These are phyloP conservation scores for Hypsizygus marmoreus DNA, from an alignment of 768 basidiomycete species.

Conservation along the genomic window DNA sequence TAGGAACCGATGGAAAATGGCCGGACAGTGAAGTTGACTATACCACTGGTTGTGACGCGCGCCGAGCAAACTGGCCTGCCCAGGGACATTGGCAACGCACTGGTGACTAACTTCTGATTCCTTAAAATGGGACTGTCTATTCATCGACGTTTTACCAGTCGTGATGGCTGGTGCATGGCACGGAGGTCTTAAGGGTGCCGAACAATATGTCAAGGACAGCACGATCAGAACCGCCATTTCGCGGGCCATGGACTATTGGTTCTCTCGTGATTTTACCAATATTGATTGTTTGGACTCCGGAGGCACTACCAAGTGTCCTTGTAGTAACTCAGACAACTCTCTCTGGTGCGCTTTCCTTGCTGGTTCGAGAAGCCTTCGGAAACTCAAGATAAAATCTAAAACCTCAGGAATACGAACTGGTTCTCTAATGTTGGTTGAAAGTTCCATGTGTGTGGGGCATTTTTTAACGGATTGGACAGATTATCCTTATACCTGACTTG, in stretches of 20 bases:
- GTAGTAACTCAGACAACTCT: slow-evolving; percentile 46
- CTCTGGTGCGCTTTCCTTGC: slow-evolving; percentile 33
- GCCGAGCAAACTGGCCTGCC: slow-evolving; percentile 72
- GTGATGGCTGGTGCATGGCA: slow-evolving; percentile 60
- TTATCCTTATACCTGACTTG: slow-evolving; percentile 61
- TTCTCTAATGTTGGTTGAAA: slow-evolving; percentile 51
- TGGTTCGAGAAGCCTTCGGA: neutral
- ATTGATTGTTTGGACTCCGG: slow-evolving; percentile 56
- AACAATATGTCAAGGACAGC: slow-evolving; percentile 43
- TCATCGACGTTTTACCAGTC: slow-evolving; percentile 33
- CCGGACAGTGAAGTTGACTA: slow-evolving; percentile 59
- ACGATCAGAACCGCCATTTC: slow-evolving; percentile 41
- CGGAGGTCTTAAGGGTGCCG: slow-evolving; percentile 45
- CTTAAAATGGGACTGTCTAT: neutral
- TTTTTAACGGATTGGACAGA: slow-evolving; percentile 30
- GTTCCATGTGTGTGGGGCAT: neutral
- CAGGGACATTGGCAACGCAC: slow-evolving; percentile 57
- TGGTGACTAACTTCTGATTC: slow-evolving; percentile 31
- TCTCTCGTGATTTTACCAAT: slow-evolving; percentile 57
- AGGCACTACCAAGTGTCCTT: slow-evolving; percentile 55
- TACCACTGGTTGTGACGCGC: slow-evolving; percentile 60
- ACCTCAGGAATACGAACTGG: slow-evolving; percentile 67
- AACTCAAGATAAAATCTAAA: neutral
- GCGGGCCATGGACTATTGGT: slow-evolving; percentile 64
- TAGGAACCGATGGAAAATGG: slow-evolving; percentile 56